A percentile compares a stretch with the other conserved stretches of the same genome.
Conservation (phyloP, 1,284 basidiomycete genomes). For the Bjerkandera adusta region DNA sequence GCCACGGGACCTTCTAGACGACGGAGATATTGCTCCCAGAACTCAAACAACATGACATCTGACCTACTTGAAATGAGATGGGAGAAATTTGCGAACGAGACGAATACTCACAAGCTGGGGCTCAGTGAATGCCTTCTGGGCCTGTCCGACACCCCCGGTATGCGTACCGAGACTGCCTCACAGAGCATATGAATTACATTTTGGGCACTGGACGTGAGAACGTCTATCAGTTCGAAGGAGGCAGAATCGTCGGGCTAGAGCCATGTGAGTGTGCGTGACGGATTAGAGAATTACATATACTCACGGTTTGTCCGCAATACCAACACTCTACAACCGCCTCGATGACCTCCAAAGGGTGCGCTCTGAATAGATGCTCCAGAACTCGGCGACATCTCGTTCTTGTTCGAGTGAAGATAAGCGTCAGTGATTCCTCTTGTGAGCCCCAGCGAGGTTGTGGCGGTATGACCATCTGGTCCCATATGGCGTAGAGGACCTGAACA, state of each 20-base stretch:
- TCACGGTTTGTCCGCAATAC: slow-evolving; percentile 54
- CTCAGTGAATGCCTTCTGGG: slow-evolving; percentile 57
- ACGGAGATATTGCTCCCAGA: slow-evolving; percentile 86
- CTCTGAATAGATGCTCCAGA: slow-evolving; percentile 85
- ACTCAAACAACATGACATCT: slow-evolving; percentile 72
- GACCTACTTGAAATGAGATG: slow-evolving; percentile 55
- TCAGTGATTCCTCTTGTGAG: slow-evolving; percentile 63
- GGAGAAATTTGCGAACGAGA: not conserved
- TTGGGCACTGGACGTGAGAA: slow-evolving; percentile 84
- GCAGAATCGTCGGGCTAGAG: slow-evolving; percentile 40
- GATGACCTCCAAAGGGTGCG: slow-evolving; percentile 77
- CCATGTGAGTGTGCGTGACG: slow-evolving; percentile 9
- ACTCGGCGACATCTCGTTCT: slow-evolving; percentile 71
- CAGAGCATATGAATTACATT: slow-evolving; percentile 89
- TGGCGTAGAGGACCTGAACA: slow-evolving; percentile 63
- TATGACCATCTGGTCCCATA: slow-evolving; percentile 66
- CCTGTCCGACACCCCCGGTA: slow-evolving; percentile 52
- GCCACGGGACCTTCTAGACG: slow-evolving; percentile 87
- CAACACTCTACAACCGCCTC: slow-evolving; percentile 82
- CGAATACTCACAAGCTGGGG: slow-evolving; percentile 64
- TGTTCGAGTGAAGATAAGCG: slow-evolving; percentile 63
- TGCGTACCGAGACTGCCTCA: slow-evolving; percentile 70
- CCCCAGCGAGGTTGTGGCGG: slow-evolving; percentile 43
- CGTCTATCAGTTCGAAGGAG: slow-evolving; percentile 82
- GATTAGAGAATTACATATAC: slow-evolving; percentile 22